A percentile compares a stretch with the other conserved stretches of the same genome.
Conservation (phyloP, 2,329 filamentous ascomycete genomes). For the Aspergillus sergii region DNA sequence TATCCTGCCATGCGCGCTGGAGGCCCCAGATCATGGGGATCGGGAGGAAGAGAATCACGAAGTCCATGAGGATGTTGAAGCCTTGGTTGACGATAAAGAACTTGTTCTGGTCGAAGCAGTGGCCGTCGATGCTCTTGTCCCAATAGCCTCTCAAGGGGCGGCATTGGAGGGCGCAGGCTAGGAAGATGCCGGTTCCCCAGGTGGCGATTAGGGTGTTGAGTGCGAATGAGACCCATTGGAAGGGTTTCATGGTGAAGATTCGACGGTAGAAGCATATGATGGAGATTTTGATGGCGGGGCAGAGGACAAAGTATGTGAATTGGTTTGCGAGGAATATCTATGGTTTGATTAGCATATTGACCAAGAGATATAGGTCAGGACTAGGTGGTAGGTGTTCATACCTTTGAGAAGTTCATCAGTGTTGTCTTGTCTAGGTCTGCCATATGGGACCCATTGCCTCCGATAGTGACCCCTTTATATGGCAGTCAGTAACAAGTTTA, state of each 20-base stretch:
- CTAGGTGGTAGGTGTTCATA: constrained; percentile 12
- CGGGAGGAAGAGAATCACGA: constrained; percentile 33
- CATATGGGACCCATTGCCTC: constrained; percentile 33
- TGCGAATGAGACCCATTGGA: constrained; percentile 28
- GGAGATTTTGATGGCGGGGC: constrained; percentile 36
- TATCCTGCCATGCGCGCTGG: constrained; percentile 38
- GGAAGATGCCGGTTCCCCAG: constrained; percentile 34
- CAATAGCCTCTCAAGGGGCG: constrained; percentile 34
- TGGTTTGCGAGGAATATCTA: constrained; percentile 39
- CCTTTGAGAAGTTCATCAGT: constrained; percentile 34
- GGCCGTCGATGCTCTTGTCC: constrained; percentile 29
- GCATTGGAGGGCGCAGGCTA: constrained; percentile 37
- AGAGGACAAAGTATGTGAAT: constrained; percentile 38
- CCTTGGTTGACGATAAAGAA: constrained; percentile 39
- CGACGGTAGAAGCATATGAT: constrained; percentile 41
- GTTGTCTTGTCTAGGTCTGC: constrained; percentile 23
- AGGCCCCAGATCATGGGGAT: constrained; percentile 40
- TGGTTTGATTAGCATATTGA: background rate
- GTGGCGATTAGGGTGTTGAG: constrained; percentile 32
- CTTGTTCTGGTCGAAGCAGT: constrained; percentile 30
- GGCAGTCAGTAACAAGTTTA: constrained; percentile 13
- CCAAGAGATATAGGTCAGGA: background rate
- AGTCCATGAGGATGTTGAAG: constrained; percentile 38
- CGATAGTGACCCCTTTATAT: constrained; percentile 35
- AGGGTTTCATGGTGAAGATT: constrained; percentile 32